Base-by-base conservation (phyloP, 1,139 yeast species). In the Candida albicans region DNA sequence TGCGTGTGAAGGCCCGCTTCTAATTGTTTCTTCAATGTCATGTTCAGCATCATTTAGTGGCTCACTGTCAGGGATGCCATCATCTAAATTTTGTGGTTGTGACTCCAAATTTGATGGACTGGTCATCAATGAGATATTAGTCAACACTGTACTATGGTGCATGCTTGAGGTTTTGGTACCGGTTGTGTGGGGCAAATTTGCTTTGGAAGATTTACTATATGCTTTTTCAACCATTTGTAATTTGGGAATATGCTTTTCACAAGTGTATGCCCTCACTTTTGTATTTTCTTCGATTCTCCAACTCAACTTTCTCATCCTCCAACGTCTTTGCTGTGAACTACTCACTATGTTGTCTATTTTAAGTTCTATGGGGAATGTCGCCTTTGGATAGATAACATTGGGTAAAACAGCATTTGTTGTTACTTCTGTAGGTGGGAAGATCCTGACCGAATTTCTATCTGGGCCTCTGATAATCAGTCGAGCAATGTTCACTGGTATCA, bases 401-500 rank as follows among this genome's bases (percentile, higher is more conserved):
- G 99, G 99, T 38, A 93, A 69, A 4, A 85, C 85, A 3, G 96
- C 91, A 33, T 85, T 80, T 3, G 96, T 95, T 2, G 88, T 84
- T 33, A 93, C 84, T 40, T 86, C 88, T 0, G 98, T 93, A 3
- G 99, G 98, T 1, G 99, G 99, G 62, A 93, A 93, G 1, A 95
- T 89, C 48, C 99, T 75, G 34, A 89, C 68, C 0, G 96, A 88
- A 58, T 87, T 89, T 52, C 90, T 76, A 60, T 91, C 97, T 2
- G 89, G 87, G 8, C 95, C 95, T 34, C 90, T 73, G 35, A 88
- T 63, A 26, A 91, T 79, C 52, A 95, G 87, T 49, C 99, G 74
- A 34, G 87, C 75, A 3, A 93, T 73, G 52, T 82, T 77, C n/a
- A 93, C 64, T 0, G 96, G 95, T 47, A 87, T 65, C n/a, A 70